Base-by-base conservation (phyloP, 2,329 filamentous ascomycete species). In the Pyrenochaeta sp. region DNA sequence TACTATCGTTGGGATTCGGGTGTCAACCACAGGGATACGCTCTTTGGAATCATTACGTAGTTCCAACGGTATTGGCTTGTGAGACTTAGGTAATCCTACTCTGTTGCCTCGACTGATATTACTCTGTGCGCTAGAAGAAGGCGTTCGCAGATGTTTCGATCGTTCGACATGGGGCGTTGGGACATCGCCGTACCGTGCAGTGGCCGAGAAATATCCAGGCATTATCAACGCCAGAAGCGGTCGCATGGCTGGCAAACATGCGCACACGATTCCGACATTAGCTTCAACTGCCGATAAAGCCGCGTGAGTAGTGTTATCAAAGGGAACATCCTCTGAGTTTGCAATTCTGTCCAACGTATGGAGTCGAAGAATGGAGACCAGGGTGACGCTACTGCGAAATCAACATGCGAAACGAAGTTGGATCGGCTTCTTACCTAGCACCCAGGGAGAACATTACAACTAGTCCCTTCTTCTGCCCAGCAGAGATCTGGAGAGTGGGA, bases 361-460 rank as follows among this genome's bases (percentile, higher is more conserved):
- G 7, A 72, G 52, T 4, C 69, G 66, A 10, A 71, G 44, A n/a
- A 69, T 57, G 0, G 67, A 70, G 21, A 70, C 49, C 8, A 69
- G 32, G 15, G 58, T 64, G 17, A 65, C 67, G 34, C 68, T 71
- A 43, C 27, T 5, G 22, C n/a, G n/a, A n/a, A n/a, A n/a, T n/a
- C n/a, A n/a, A n/a, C n/a, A n/a, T n/a, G n/a, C n/a, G n/a, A n/a
- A n/a, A n/a, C n/a, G n/a, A n/a, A n/a, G n/a, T n/a, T n/a, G n/a
- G n/a, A n/a, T n/a, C n/a, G n/a, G n/a, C n/a, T n/a, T n/a, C n/a
- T 46, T 60, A 75, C 72, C 72, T 67, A 7, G 58, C 58, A 23
- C 71, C 71, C 21, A 74, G 53, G 4, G 62, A 60, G 40, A 75
- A 72, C 35, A 74, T 63, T 5, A 58, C 48, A 9, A 65, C 58